Evolutionary conservation across 139 green algal genomes (phyloP).

Genomic region (Chlorella ohadii): DNA sequence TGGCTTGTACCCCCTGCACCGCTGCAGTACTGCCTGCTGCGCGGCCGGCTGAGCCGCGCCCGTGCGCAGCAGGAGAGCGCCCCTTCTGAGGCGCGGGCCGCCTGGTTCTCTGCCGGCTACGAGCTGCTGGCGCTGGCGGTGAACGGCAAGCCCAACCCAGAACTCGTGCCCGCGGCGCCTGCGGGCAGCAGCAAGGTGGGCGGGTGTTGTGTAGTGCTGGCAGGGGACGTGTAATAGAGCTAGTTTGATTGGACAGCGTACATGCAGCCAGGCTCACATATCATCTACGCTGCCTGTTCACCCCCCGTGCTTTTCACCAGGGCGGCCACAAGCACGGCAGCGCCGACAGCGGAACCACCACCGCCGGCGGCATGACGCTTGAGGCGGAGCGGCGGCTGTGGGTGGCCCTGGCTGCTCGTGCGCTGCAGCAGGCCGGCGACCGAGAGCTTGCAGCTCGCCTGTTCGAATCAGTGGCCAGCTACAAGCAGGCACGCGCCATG

Average conservation of each 20-base stretch:
- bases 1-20: no score
- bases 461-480: background rate
- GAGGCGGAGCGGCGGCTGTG: constrained; percentile 22
- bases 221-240: background rate
- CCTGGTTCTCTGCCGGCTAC: constrained; percentile 24
- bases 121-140: constrained; percentile 28
- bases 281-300: no score
- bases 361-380: background rate
- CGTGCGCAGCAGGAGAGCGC: constrained; percentile 7
- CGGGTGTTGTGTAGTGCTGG: no score
- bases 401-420: constrained; percentile 1
- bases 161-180: background rate
- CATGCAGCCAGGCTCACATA: no score
- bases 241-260: background rate
- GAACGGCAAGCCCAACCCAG: background rate
- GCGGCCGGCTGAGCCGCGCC: constrained; percentile 3
- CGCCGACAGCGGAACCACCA: background rate
- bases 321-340: background rate
- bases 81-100: background rate
- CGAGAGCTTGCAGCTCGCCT: constrained; percentile 23
- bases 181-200: background rate
- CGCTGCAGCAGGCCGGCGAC: constrained; percentile 33
- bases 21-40: constrained; percentile 20
- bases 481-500: constrained; percentile 9
- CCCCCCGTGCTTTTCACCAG: no score